A percentile compares a stretch with the other conserved stretches of the same genome.
Evolutionary conservation across 768 basidiomycete genomes (phyloP).

Genomic region (Tylopilus balloui): DNA sequence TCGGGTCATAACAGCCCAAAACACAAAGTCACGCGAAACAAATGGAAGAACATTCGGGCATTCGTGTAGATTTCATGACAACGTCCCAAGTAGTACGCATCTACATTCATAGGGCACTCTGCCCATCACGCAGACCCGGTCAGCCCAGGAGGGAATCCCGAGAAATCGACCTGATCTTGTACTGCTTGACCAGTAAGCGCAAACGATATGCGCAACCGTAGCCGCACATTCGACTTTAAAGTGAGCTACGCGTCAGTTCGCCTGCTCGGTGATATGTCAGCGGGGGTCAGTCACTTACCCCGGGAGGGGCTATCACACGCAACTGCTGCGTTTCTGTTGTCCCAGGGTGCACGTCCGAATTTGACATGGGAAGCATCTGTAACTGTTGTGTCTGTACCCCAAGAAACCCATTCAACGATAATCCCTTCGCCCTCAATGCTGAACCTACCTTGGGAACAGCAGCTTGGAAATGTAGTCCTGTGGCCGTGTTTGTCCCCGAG

Average conservation of each 20-base stretch:
- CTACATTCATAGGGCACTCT: slow-evolving; percentile 9
- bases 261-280: neutral
- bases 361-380: slow-evolving; percentile 98
- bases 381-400: slow-evolving; percentile 79
- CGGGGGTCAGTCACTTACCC: slow-evolving; percentile 48
- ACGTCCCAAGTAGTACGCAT: slow-evolving; percentile 10
- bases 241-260: slow-evolving; percentile 5
- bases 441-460: slow-evolving; percentile 85
- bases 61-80: slow-evolving; percentile 23
- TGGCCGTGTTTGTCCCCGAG: slow-evolving; percentile 46
- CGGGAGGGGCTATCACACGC: slow-evolving; percentile 82
- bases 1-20: slow-evolving; percentile 8
- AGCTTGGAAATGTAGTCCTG: slow-evolving; percentile 87
- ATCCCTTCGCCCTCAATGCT: too few relatives aligned
- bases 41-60: slow-evolving; percentile 1
- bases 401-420: neutral
- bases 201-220: slow-evolving; percentile 83
- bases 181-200: slow-evolving; percentile 59
- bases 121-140: slow-evolving; percentile 41
- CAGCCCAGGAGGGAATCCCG: slow-evolving; percentile 77
- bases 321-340: slow-evolving; percentile 91
- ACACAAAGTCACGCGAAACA: neutral
- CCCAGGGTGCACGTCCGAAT: slow-evolving; percentile 70
- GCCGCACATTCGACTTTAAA: slow-evolving; percentile 68
- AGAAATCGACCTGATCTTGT: slow-evolving; percentile 94